phyloP scores from a whole-genome alignment of 164 flowering plant species.

The Nymphaea colorata region DNA sequence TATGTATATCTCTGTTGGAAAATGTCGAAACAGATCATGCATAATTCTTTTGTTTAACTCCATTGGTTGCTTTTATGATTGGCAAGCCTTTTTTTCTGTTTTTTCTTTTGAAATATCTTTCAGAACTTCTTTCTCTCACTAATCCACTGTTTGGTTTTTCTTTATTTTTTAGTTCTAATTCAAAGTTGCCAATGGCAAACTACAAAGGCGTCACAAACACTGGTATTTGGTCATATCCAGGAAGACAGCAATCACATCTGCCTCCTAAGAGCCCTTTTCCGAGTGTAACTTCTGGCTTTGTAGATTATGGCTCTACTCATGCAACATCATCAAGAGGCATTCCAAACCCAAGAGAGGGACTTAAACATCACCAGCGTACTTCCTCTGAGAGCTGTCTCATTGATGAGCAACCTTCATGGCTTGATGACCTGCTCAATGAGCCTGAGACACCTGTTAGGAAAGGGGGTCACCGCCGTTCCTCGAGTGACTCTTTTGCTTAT shows the following conservation, averaged over 20 bases:
- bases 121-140: slow-evolving; percentile 1
- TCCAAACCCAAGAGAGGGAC: slow-evolving; percentile 51
- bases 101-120: too few species aligned
- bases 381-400: slow-evolving; percentile 65
- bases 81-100: neutral
- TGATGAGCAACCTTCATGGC: slow-evolving; percentile 94
- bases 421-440: slow-evolving; percentile 86
- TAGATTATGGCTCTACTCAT: slow-evolving; percentile 42
- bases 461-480: slow-evolving; percentile 76
- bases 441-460: slow-evolving; percentile 75
- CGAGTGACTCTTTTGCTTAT: slow-evolving; percentile 88
- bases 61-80: neutral
- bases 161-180: slow-evolving; percentile 8
- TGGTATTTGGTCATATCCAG: slow-evolving; percentile 35
- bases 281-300: slow-evolving; percentile 39
- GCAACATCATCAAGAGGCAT: slow-evolving; percentile 31
- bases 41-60: neutral
- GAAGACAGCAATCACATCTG: slow-evolving; percentile 49
- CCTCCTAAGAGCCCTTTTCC: slow-evolving; percentile 91
- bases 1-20: too few species aligned
- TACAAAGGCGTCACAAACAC: slow-evolving; percentile 46
- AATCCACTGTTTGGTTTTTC: slow-evolving; percentile 8
- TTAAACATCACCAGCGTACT: slow-evolving; percentile 57
- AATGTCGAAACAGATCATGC: too few species aligned
- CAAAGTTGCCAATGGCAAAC: slow-evolving; percentile 38